A percentile compares a stretch with the other conserved stretches of the same genome.
phyloP scores from a whole-genome alignment of 1,139 yeast genomes.

The Scheffersomyces quercinus region DNA sequence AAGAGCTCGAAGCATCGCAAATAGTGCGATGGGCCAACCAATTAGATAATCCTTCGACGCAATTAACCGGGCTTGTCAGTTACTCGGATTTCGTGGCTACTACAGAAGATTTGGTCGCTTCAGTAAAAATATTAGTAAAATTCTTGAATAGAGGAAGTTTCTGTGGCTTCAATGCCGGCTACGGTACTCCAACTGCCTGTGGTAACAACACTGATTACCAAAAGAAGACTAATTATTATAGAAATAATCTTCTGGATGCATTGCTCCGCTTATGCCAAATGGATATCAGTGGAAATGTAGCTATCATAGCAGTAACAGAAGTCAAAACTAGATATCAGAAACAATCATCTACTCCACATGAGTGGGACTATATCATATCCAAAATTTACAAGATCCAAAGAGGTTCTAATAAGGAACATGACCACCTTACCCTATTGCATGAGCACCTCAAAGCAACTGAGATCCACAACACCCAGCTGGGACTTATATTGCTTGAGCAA shows the following conservation, averaged over 20 bases:
- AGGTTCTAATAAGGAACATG: conserved; percentile 26
- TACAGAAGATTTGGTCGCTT: conserved; percentile 13
- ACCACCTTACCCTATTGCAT: conserved; percentile 29
- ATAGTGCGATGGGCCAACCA: conserved; percentile 32
- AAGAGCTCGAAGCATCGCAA: conserved; percentile 37
- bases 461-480: conserved; percentile 33
- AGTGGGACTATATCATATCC: conserved; percentile 33
- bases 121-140: conserved; percentile 22
- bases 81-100: conserved; percentile 22
- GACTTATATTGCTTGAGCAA: conserved; percentile 40
- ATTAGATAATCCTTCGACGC: conserved; percentile 36
- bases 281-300: conserved; percentile 17
- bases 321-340: conserved; percentile 16
- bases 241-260: conserved; percentile 36
- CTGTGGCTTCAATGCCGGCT: conserved; percentile 26
- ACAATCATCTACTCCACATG: conserved; percentile 8
- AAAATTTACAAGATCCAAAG: conserved; percentile 29
- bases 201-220: conserved; percentile 24
- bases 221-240: conserved; percentile 30
- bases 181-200: conserved; percentile 33
- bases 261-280: conserved; percentile 23
- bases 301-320: conserved; percentile 23
- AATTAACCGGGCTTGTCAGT: conserved; percentile 36
- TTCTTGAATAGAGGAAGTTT: conserved; percentile 29
- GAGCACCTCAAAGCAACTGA: conserved; percentile 17